phyloP scores from a whole-genome alignment of 768 basidiomycete species.

The Leccinum subtestaceum region DNA sequence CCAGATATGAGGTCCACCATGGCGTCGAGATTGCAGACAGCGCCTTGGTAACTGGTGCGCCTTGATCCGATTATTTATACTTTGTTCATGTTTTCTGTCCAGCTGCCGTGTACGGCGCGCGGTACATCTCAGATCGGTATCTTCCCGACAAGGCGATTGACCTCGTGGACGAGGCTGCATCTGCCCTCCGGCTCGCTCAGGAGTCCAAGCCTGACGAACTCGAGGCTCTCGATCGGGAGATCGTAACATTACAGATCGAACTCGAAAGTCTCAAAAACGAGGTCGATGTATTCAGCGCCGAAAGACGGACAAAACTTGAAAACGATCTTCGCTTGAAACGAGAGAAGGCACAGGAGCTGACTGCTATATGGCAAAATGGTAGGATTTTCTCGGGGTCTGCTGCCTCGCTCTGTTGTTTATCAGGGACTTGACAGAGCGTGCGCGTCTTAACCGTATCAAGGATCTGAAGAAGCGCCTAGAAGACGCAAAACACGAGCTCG shows the following conservation, averaged over 20 bases:
- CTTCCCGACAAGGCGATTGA: slow-evolving; percentile 51
- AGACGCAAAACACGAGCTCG: slow-evolving; percentile 80
- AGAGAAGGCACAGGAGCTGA: slow-evolving; percentile 58
- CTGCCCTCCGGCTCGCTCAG: slow-evolving; percentile 81
- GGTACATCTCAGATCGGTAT: no score
- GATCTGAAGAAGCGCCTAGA: slow-evolving; percentile 73
- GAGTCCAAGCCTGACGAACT: slow-evolving; percentile 86
- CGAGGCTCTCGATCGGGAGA: slow-evolving; percentile 77
- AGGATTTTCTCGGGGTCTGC: background rate
- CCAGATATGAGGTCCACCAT: no score
- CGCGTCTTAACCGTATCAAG: slow-evolving; percentile 66
- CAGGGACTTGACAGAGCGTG: slow-evolving; percentile 48
- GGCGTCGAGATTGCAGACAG: no score
- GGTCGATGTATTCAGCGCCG: slow-evolving; percentile 77
- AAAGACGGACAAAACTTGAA: slow-evolving; percentile 68
- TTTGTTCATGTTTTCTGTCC: no score
- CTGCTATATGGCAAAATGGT: slow-evolving; percentile 74
- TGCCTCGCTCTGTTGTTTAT: background rate
- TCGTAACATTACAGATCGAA: slow-evolving; percentile 87
- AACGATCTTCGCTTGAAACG: slow-evolving; percentile 57
- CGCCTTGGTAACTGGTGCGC: no score
- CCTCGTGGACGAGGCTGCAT: slow-evolving; percentile 90
- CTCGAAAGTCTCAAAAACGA: slow-evolving; percentile 88
- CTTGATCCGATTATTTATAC: no score
- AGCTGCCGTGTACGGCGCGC: no score